Base-by-base conservation (phyloP, 2,329 filamentous ascomycete genomes). In the Aspergillus uvarum region DNA sequence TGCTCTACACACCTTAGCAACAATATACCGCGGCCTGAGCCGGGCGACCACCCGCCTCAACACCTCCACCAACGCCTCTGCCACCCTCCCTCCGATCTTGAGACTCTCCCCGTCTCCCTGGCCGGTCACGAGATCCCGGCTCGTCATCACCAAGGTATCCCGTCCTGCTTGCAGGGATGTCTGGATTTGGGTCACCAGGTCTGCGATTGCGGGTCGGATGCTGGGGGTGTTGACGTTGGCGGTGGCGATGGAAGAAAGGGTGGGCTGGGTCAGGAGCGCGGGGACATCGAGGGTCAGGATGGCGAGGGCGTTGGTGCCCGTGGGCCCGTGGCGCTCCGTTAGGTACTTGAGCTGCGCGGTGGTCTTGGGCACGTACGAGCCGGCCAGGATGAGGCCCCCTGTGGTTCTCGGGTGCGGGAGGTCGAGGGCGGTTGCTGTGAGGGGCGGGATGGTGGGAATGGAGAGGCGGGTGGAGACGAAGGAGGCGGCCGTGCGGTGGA, bases 61-160 rank as follows among this genome's bases (percentile, higher is more conserved):
- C 47, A 87, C 81, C 1, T 72, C 72, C 0, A 86, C 84, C 21
- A 87, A 70, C 0, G 80, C 78, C 7, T 75, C 73, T 0, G 84
- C 84, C 10, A 87, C 79, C 0, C 75, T 77, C 1, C 79, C 76
- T 0, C 84, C 83, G 56, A 87, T 85, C n/a, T 81, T 77, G 11
- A 87, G 69, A 49, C 80, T 84, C 14, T 79, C 79, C 2, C 78
- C 70, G 35, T 81, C 82, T 61, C 86, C 82, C 0, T 68, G 68
- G 0, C 81, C 82, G 0, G 73, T 78, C 16, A 87, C 75, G 0
- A 87, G 71, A 38, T 80, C 77, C 0, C 85, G 77, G 42, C 82
- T 85, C 0, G 85, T 87, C 84, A 87, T 87, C 35, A 87, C 73
- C 0, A 87, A 72, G 0, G 85, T 82, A 53, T 87, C 84, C 42